Base-by-base conservation (phyloP, 2,329 filamentous ascomycete genomes). In the Monilinia aucupariae region DNA sequence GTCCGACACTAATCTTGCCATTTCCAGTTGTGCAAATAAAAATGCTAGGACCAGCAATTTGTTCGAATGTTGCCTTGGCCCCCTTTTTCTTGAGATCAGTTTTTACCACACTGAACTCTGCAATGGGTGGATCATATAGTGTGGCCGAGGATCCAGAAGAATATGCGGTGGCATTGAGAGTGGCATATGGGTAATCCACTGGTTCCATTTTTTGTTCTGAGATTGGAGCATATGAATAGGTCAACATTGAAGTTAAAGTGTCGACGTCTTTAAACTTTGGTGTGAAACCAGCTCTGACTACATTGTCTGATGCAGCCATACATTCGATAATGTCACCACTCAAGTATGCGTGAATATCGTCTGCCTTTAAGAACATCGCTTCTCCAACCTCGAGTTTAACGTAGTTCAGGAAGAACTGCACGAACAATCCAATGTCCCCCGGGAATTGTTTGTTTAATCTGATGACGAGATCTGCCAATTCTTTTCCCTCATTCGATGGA, bases 251-350 rank as follows among this genome's bases (percentile, higher is more conserved):
- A 41, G 93, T 91, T 13, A 99, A 81, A 0, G 92, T 97, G 61
- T 86, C 78, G 27, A 97, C 91, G 70, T 99, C 94, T 79, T 97
- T 97, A 83, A 96, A 99, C 75, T 99, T 99, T 62, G 94, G 94
- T 0, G 94, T 99, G 77, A 99, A 94, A 50, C 94, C 94, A 0
- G 94, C 94, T 62, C 94, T 91, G 59, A 99, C 92, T 43, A 99
- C 94, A 69, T 99, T 99, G 82, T 99, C 94, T n/a, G 91, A 96
- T 10, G 91, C 89, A 0, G 94, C 94, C 94, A 99, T 99, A 80
- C 94, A 99, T 78, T 99, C 94, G 74, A 99, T 92, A 70, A 99
- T 96, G 73, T 99, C 93, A 64, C 91, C 91, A 3, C 88, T 91
- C 50, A 96, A 78, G 76, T 99, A 99, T 55, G 94, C 94, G 75